These are phyloP conservation scores for Colletotrichum costaricense DNA, from an alignment of 2,329 filamentous ascomycete genomes.

Conservation along the genomic window DNA sequence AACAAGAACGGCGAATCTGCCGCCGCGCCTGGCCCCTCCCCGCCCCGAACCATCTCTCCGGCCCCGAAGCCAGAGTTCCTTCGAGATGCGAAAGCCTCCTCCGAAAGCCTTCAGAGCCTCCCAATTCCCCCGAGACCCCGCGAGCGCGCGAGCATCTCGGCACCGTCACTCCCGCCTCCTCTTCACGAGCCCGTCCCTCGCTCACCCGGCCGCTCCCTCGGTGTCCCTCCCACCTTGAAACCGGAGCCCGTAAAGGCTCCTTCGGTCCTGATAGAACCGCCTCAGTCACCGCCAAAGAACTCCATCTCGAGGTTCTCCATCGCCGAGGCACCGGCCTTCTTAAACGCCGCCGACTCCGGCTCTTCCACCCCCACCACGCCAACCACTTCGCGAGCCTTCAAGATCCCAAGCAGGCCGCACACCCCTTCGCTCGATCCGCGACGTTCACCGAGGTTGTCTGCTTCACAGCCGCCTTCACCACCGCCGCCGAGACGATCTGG, in stretches of 20 bases:
- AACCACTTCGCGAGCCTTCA: slow-evolving; percentile 58
- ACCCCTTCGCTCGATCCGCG: slow-evolving; percentile 62
- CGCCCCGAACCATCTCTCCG: slow-evolving; percentile 48
- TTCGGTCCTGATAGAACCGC: slow-evolving; percentile 76
- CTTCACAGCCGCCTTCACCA: slow-evolving; percentile 69
- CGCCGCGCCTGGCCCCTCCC: slow-evolving; percentile 39
- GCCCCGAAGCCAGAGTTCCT: slow-evolving; percentile 55
- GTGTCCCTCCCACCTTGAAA: slow-evolving; percentile 55
- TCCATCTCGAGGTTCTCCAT: slow-evolving; percentile 47
- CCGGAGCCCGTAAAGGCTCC: slow-evolving; percentile 63
- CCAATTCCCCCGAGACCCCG: slow-evolving; percentile 42
- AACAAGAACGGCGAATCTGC: slow-evolving; percentile 58
- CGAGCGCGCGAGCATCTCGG: slow-evolving; percentile 35
- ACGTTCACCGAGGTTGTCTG: slow-evolving; percentile 59
- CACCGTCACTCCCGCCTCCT: slow-evolving; percentile 37
- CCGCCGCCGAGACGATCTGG: slow-evolving; percentile 73
- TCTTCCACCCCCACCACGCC: slow-evolving; percentile 54
- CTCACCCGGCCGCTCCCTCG: slow-evolving; percentile 53
- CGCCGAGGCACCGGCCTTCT: slow-evolving; percentile 56
- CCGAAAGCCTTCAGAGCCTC: slow-evolving; percentile 49
- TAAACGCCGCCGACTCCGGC: slow-evolving; percentile 61
- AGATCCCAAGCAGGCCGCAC: slow-evolving; percentile 65
- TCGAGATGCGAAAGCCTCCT: slow-evolving; percentile 52
- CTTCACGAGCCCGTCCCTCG: slow-evolving; percentile 37
- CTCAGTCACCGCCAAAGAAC: slow-evolving; percentile 73